A percentile compares a stretch with the other conserved stretches of the same genome.
Evolutionary conservation across 225 moss, liverwort and hornwort genomes (phyloP).

Genomic region (Bryoerythrophyllum caledonicum): DNA sequence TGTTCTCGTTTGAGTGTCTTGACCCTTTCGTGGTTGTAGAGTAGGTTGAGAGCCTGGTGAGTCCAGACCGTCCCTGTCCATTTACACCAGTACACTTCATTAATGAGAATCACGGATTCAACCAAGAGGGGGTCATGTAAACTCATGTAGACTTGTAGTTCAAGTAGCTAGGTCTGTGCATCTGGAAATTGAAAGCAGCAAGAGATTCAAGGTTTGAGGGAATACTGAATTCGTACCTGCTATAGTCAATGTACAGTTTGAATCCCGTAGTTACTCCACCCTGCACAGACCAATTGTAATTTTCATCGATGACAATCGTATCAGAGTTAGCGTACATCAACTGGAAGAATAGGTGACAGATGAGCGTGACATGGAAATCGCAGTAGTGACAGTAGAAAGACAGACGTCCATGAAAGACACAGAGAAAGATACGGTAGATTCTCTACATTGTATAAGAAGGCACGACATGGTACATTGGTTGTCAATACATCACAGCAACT

Average conservation of each 20-base stretch:
- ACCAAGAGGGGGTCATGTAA: not conserved
- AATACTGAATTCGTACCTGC: conserved; percentile 2
- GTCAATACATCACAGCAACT: conserved; percentile 30
- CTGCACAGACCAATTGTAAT: not conserved
- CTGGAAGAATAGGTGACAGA: not conserved
- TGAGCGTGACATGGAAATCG: not conserved
- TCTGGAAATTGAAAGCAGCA: not conserved
- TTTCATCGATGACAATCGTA: not conserved
- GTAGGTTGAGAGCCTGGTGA: not conserved
- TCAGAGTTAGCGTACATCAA: not conserved
- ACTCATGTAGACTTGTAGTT: not conserved
- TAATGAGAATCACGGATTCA: not conserved
- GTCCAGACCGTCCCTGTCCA: not conserved
- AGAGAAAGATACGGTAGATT: not conserved
- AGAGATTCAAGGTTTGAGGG: not conserved
- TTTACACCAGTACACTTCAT: conserved; percentile 7
- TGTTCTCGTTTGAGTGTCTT: conserved; percentile 34
- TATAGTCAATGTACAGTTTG: not conserved
- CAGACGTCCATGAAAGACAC: conserved; percentile 13
- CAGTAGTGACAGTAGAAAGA: not conserved
- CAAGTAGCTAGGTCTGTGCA: too few relatives aligned
- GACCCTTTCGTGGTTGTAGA: conserved; percentile 17
- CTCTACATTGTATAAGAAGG: conserved; percentile 18
- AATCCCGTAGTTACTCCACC: not conserved
- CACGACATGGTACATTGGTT: conserved; percentile 2